Conservation (phyloP, 2,329 filamentous ascomycete genomes). For the Talaromyces albobiverticillius region DNA sequence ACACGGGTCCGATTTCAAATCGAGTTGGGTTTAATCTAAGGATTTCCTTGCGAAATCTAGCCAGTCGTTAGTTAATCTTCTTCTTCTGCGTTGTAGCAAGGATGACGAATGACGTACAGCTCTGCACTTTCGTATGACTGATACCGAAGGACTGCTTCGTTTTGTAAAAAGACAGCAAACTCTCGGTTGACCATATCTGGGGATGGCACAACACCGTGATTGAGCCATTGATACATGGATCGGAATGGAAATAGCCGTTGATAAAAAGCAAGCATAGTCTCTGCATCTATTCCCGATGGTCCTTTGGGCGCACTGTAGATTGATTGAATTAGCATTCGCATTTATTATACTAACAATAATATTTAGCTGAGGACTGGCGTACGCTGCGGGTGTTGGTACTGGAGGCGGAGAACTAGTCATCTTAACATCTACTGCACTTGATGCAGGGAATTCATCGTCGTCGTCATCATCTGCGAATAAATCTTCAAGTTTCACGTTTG, state of each 20-base stretch:
- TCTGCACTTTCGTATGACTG: slow-evolving; percentile 72
- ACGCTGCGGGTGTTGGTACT: slow-evolving; percentile 37
- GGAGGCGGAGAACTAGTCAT: slow-evolving; percentile 40
- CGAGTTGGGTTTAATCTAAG: slow-evolving; percentile 82
- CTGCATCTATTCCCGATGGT: slow-evolving; percentile 63
- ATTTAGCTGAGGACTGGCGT: slow-evolving; percentile 18
- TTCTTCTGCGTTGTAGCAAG: no score
- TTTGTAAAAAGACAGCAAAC: slow-evolving; percentile 92
- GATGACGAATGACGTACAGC: no score
- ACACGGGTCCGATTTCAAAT: slow-evolving; percentile 98
- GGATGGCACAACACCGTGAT: slow-evolving; percentile 81
- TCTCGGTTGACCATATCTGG: slow-evolving; percentile 90
- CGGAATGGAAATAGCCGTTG: slow-evolving; percentile 93
- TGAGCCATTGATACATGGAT: slow-evolving; percentile 95
- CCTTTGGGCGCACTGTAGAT: slow-evolving; percentile 17
- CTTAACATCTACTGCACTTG: slow-evolving; percentile 49
- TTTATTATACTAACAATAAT: slow-evolving; percentile 8
- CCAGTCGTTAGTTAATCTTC: background rate
- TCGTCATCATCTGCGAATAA: slow-evolving; percentile 61
- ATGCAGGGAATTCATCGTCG: slow-evolving; percentile 51
- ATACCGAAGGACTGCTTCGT: slow-evolving; percentile 89
- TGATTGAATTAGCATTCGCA: slow-evolving; percentile 19
- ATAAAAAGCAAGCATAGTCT: slow-evolving; percentile 91
- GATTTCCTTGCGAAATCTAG: slow-evolving; percentile 85
- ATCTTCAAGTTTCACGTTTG: slow-evolving; percentile 51